Base-by-base conservation (phyloP, 2,329 filamentous ascomycete species). In the Fusarium stilboides region DNA sequence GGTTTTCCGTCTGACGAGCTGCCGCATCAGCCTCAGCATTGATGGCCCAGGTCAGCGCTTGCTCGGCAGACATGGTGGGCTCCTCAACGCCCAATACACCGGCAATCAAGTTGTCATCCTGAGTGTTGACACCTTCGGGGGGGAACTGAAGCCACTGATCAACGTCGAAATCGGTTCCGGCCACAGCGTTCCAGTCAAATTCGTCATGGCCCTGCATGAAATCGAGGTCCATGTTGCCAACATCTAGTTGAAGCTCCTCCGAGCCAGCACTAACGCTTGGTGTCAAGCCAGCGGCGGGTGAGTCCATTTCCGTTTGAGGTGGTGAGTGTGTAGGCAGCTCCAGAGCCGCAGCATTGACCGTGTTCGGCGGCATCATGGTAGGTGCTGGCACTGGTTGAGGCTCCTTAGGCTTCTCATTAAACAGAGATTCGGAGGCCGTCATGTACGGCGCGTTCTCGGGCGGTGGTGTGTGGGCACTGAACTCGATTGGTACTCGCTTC, bases 71-170 rank as follows among this genome's bases (percentile, higher is more conserved):
- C 69, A 74, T 75, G 24, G 71, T 76, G n/a, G 69, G 69, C 36
- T 74, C 71, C 5, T 73, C 72, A 26, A 67, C 65, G 8, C 71
- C 72, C 52, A 81, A 77, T 24, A 81, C 72, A 8, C 75, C 77
- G 8, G 74, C 74, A 68, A 80, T 77, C 45, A 81, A 70, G 24
- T 76, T 76, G 26, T 81, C 80, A n/a, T 80, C 81, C 9, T 75
- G 71, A 36, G 76, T 78, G 61, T 79, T 81, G 13, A 80, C 80
- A 8, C 82, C 83, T 50, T 87, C 86, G 3, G 82, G 81, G 8
- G 86, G 86, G 65, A 87, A 89, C 62, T 88, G 84, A 22, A 89
- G 79, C 85, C 86, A 89, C 70, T 88, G 85, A 59, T 88, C 86
- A 54, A 88, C 86, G 57, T 89, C 86, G 61, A 88, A 83, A 63